Percentiles rank a stretch among this genome's conserved stretches.
These are phyloP conservation scores for Penicillium expansum DNA, from an alignment of 2,329 filamentous ascomycete species.

Conservation along the genomic window DNA sequence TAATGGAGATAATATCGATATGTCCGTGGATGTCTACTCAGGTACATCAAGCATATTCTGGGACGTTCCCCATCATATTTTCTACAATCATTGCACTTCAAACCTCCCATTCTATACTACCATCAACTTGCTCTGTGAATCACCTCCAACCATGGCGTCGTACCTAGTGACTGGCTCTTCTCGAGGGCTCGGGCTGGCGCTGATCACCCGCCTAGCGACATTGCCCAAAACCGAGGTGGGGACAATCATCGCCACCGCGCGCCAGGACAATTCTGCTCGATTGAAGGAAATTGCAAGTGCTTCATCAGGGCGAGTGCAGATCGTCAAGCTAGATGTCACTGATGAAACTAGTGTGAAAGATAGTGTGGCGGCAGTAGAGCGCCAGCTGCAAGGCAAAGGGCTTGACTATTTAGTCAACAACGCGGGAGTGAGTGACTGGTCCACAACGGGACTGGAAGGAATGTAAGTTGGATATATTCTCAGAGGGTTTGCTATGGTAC, in stretches of 20 bases:
- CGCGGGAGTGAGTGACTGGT: conserved; percentile 35
- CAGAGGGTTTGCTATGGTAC: not conserved
- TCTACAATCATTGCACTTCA: not conserved
- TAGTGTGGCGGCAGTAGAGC: conserved; percentile 36
- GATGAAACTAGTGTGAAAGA: conserved; percentile 33
- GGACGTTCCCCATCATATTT: not conserved
- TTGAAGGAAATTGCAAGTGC: conserved; percentile 37
- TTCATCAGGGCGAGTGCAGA: conserved; percentile 36
- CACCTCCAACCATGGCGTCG: conserved; percentile 29
- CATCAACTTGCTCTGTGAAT: too few species aligned
- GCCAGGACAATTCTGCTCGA: conserved; percentile 31
- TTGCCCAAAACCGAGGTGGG: conserved; percentile 35
- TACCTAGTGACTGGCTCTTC: conserved; percentile 40
- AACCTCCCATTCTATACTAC: not conserved
- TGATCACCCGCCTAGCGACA: conserved; percentile 31
- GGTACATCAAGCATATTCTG: not conserved
- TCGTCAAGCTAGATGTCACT: conserved; percentile 42
- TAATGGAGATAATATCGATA: not conserved
- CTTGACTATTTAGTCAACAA: conserved; percentile 51
- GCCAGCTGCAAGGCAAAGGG: conserved; percentile 36
- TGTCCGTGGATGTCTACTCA: not conserved
- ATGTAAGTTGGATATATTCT: conserved; percentile 20
- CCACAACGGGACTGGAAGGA: conserved; percentile 15
- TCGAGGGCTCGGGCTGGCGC: conserved; percentile 39
- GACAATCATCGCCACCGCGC: conserved; percentile 44